Evolutionary conservation across 1,284 basidiomycete species (phyloP), one percentile per base, ranked within the genome.

Genomic region (Meripilus lineatus): DNA sequence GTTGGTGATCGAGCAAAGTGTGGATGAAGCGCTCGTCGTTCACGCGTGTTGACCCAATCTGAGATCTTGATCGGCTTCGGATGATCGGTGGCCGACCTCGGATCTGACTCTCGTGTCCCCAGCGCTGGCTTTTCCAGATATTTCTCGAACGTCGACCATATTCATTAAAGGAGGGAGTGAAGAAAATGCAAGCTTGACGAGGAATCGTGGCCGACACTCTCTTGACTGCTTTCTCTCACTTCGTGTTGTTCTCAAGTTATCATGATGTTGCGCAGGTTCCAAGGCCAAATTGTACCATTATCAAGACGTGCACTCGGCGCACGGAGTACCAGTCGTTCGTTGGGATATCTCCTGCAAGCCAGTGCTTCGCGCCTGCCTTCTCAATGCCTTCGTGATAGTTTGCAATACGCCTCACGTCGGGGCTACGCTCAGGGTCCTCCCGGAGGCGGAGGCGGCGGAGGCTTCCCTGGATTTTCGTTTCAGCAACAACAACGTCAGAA

Each of bases 401-500:
- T n/a, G 35, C 13, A 4, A 33, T 41, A 10, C 11, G 22, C 14
- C 23, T 17, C 39, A 48, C 2, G 50, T 6, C 54, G 63, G n/a
- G 36, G 40, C 13, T 68, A 68, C 52, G 63, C 66, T 3, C 63
- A 65, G 38, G 56, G 44, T 0, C 58, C 63, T 0, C 66, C 69
- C 14, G 65, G 63, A 18, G 57, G 57, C 11, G 58, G 57, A 3
- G 61, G 61, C 14, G 61, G 62, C 10, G 72, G 73, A 23, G 75
- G 77, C 2, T 77, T 82, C 52, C 79, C 81, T 2, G 76, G 75
- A 14, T 76, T 84, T 54, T 54, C 76, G 42, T 10, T 30, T 8
- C 72, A 76, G 39, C 71, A 70, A 42, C 77, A 77, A 45, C 75
- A 78, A 49, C 63, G 65, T 18, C 69, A 83, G 63, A 89, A 90